These are phyloP conservation scores for Cornus suecica DNA, from an alignment of 148 eudicot species.

Conservation along the genomic window DNA sequence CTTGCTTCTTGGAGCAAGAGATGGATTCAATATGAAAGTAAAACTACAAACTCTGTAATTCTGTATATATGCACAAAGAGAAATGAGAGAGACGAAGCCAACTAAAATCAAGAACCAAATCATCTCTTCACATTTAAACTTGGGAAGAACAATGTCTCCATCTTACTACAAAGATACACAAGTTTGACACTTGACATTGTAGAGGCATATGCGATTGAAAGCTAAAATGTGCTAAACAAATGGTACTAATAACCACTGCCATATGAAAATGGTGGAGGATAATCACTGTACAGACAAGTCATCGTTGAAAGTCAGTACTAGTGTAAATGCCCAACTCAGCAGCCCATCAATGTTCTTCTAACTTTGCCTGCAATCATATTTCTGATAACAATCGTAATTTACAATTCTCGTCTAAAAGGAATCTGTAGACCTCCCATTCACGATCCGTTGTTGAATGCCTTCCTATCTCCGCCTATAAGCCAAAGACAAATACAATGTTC, in stretches of 20 bases:
- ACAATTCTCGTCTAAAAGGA: slow-evolving; percentile 66
- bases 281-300: neutral
- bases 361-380: slow-evolving; percentile 71
- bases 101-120: too few relatives aligned
- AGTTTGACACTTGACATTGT: too few relatives aligned
- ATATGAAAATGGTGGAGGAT: neutral
- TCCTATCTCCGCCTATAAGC: slow-evolving; percentile 76
- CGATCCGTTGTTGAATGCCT: slow-evolving; percentile 61
- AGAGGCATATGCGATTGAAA: neutral
- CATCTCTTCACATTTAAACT: too few relatives aligned
- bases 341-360: slow-evolving; percentile 79
- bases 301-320: neutral
- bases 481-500: slow-evolving; percentile 9
- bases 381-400: slow-evolving; percentile 44
- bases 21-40: too few relatives aligned
- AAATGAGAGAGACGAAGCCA: too few relatives aligned
- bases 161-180: too few relatives aligned
- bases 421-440: slow-evolving; percentile 90
- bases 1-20: too few relatives aligned
- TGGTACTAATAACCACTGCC: neutral
- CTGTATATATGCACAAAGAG: too few relatives aligned
- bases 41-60: too few relatives aligned
- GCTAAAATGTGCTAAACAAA: neutral
- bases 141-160: too few relatives aligned
- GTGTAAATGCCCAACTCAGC: slow-evolving; percentile 32